Evolutionary conservation across 2,329 filamentous ascomycete species (phyloP).

Genomic region (Trichoderma simmonsii): DNA sequence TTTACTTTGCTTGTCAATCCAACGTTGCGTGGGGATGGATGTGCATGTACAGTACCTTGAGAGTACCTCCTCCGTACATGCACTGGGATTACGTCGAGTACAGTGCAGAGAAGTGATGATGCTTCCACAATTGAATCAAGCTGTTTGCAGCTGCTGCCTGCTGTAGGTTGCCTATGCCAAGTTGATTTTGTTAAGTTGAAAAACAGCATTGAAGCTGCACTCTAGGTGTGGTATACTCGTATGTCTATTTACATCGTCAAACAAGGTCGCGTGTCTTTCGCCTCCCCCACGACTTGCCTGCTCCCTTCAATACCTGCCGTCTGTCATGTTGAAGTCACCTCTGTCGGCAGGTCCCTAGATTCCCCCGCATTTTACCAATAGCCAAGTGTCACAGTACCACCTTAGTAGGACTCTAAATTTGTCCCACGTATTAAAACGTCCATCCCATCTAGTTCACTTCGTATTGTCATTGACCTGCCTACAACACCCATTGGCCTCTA

Average conservation of each 20-base stretch:
- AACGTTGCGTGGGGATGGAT: background rate
- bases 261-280: background rate
- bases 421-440: background rate
- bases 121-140: background rate
- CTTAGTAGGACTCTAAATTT: background rate
- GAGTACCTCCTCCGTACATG: background rate
- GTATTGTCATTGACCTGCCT: background rate
- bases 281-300: background rate
- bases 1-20: background rate
- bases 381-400: background rate
- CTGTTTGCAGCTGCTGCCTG: background rate
- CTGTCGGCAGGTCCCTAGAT: slow-evolving; percentile 19
- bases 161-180: background rate
- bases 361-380: slow-evolving; percentile 17
- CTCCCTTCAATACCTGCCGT: background rate
- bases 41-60: background rate
- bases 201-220: background rate
- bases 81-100: background rate
- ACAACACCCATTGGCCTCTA: background rate
- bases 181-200: background rate
- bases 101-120: background rate
- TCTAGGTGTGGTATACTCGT: no score
- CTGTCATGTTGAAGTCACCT: background rate
- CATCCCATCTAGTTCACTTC: background rate
- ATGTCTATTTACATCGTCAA: background rate